These are phyloP conservation scores for Tricholoma flavovirens DNA, from an alignment of 768 basidiomycete species.

Conservation along the genomic window DNA sequence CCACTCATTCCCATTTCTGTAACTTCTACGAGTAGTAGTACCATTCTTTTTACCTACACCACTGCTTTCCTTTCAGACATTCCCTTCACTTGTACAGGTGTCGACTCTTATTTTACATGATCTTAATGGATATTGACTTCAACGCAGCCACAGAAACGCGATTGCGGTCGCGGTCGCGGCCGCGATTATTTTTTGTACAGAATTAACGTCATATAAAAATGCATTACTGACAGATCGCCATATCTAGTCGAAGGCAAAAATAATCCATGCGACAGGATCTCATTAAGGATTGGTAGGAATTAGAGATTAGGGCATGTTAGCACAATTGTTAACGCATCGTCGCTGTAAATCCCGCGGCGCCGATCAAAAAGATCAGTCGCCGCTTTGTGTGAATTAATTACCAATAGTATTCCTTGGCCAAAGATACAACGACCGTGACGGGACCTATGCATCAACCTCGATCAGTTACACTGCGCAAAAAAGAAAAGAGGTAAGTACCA, in stretches of 20 bases:
- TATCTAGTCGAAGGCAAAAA: conserved; percentile 21
- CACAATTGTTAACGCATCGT: conserved; percentile 13
- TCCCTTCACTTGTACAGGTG: too few relatives aligned
- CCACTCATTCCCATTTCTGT: too few relatives aligned
- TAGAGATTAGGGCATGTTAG: not conserved
- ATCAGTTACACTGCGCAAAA: not conserved
- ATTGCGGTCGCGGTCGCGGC: too few relatives aligned
- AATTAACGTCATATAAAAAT: too few relatives aligned
- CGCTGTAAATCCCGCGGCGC: conserved; percentile 21
- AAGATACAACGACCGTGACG: conserved; percentile 25
- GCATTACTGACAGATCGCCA: conserved; percentile 15
- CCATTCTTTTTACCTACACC: too few relatives aligned
- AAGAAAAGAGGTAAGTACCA: too few relatives aligned
- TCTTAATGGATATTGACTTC: too few relatives aligned
- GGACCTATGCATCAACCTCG: conserved; percentile 11
- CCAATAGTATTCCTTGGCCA: conserved; percentile 33
- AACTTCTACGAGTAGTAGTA: too few relatives aligned
- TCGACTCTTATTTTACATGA: too few relatives aligned
- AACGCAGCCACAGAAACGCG: too few relatives aligned
- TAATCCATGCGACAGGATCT: conserved; percentile 24
- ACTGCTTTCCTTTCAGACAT: too few relatives aligned
- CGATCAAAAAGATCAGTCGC: conserved; percentile 31
- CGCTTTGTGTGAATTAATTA: conserved; percentile 26
- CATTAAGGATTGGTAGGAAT: not conserved
- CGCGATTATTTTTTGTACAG: too few relatives aligned